Conservation (phyloP, 768 basidiomycete species). For the Agrocybe praecox region DNA sequence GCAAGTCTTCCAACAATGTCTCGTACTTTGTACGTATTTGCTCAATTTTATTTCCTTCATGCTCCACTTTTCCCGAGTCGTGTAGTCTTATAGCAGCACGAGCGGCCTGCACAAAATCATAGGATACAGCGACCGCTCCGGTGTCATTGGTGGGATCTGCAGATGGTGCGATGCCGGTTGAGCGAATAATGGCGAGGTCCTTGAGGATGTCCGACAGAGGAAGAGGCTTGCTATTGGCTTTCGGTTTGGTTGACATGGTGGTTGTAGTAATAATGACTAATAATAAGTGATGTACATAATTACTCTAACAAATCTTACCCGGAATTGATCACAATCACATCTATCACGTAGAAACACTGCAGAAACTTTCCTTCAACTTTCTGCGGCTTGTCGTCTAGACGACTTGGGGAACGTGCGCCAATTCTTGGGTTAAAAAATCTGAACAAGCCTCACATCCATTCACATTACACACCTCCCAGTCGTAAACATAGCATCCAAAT, state of each 20-base stretch:
- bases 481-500: constrained; percentile 2
- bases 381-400: constrained; percentile 13
- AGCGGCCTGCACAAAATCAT: constrained; percentile 59
- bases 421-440: background rate
- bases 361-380: no score
- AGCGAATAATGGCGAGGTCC: constrained; percentile 73
- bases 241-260: constrained; percentile 28
- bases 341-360: no score
- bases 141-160: constrained; percentile 16
- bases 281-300: constrained; percentile 1
- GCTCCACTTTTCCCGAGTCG: constrained; percentile 53
- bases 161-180: constrained; percentile 44
- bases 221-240: constrained; percentile 48
- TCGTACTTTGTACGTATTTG: constrained; percentile 56
- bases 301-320: no score
- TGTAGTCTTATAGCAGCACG: constrained; percentile 58
- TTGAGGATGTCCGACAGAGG: constrained; percentile 62
- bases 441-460: background rate
- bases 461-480: no score
- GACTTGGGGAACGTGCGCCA: constrained; percentile 4
- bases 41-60: constrained; percentile 57
- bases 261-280: constrained; percentile 11
- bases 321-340: no score
- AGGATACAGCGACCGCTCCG: constrained; percentile 50
- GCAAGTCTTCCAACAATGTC: constrained; percentile 44